A percentile compares a stretch with the other conserved stretches of the same genome.
Conservation (phyloP, 2,329 filamentous ascomycete genomes). For the Trichophyton mentagrophytes region DNA sequence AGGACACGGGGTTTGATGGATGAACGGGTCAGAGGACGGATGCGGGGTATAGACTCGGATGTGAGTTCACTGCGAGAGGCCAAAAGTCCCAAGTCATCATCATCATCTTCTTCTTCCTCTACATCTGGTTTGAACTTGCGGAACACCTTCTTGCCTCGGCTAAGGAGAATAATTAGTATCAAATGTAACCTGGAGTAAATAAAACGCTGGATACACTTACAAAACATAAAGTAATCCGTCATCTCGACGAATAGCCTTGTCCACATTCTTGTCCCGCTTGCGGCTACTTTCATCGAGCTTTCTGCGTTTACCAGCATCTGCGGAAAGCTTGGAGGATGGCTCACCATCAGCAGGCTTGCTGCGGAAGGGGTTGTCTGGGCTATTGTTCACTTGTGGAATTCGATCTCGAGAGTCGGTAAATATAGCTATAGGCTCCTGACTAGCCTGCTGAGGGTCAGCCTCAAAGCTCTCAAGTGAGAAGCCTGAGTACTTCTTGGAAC, state of each 20-base stretch:
- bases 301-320: conserved; percentile 25
- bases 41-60: conserved; percentile 19
- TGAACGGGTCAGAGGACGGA: conserved; percentile 44
- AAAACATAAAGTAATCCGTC: conserved; percentile 51
- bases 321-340: conserved; percentile 6
- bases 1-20: conserved; percentile 49
- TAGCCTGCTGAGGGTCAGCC: conserved; percentile 20
- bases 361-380: conserved; percentile 45
- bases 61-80: conserved; percentile 29
- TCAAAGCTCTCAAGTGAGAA: conserved; percentile 36
- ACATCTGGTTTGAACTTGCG: conserved; percentile 39
- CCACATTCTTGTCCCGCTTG: conserved; percentile 31
- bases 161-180: conserved; percentile 25
- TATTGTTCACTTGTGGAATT: conserved; percentile 41
- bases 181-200: neutral
- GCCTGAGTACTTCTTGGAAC: conserved; percentile 32
- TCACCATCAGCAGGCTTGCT: conserved; percentile 22
- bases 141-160: conserved; percentile 51
- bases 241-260: conserved; percentile 39
- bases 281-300: conserved; percentile 20
- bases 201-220: conserved; percentile 33
- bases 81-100: conserved; percentile 32
- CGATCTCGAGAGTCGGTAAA: conserved; percentile 53
- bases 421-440: conserved; percentile 39
- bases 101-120: conserved; percentile 30